A percentile compares a stretch with the other conserved stretches of the same genome.
phyloP scores from a whole-genome alignment of 2,329 filamentous ascomycete genomes.

The Epicoccum sorghinum region DNA sequence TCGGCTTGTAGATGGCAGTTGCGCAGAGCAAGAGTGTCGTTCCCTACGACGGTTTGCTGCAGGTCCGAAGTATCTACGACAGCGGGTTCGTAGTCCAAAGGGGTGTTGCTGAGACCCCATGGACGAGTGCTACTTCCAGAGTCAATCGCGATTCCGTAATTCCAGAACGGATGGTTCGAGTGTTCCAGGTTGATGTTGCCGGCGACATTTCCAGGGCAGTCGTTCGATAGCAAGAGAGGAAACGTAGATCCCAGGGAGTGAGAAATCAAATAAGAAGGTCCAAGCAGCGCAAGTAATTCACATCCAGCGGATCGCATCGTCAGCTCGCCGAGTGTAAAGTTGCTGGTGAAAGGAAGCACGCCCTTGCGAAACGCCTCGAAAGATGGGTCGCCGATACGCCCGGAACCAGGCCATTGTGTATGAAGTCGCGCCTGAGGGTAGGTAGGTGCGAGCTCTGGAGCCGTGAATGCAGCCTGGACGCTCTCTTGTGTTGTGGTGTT shows the following conservation, averaged over 20 bases:
- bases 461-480: constrained; percentile 10
- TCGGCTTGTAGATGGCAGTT: constrained; percentile 41
- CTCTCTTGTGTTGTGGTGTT: constrained; percentile 1
- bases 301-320: constrained; percentile 47
- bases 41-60: background rate
- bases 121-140: constrained; percentile 8
- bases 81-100: constrained; percentile 44
- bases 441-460: constrained; percentile 1
- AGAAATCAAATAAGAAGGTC: constrained; percentile 51
- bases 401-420: constrained; percentile 51
- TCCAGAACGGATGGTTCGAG: constrained; percentile 57
- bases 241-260: constrained; percentile 58
- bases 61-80: constrained; percentile 25
- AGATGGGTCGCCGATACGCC: constrained; percentile 50
- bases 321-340: constrained; percentile 35
- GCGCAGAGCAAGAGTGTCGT: constrained; percentile 20
- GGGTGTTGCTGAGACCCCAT: constrained; percentile 44
- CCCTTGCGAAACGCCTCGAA: constrained; percentile 58
- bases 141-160: constrained; percentile 25
- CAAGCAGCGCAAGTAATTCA: constrained; percentile 52
- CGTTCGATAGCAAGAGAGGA: constrained; percentile 21
- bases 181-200: constrained; percentile 61
- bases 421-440: constrained; percentile 51
- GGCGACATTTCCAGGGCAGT: constrained; percentile 41
- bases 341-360: constrained; percentile 46